phyloP scores from a whole-genome alignment of 495 filamentous ascomycete genomes.

The Penicillium desertorum region DNA sequence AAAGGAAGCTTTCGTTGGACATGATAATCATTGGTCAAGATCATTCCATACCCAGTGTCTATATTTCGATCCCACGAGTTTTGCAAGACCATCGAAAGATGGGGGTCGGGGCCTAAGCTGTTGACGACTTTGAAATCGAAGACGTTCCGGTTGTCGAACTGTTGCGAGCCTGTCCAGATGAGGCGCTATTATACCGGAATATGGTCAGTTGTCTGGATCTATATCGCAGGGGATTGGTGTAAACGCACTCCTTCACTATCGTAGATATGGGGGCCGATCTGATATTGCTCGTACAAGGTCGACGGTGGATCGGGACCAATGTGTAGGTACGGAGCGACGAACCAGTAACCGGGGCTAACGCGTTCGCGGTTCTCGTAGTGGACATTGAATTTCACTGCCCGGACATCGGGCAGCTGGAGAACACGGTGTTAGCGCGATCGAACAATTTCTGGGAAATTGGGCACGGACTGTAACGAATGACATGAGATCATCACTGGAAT shows the following conservation, averaged over 20 bases:
- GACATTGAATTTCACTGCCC: slow-evolving; percentile 35
- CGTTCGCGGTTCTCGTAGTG: slow-evolving; percentile 28
- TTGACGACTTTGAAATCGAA: slow-evolving; percentile 42
- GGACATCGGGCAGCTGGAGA: slow-evolving; percentile 30
- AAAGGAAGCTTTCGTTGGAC: slow-evolving; percentile 35
- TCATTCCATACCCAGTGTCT: slow-evolving; percentile 27
- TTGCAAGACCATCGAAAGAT: slow-evolving; percentile 46
- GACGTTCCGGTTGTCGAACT: slow-evolving; percentile 35
- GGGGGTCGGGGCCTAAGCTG: slow-evolving; percentile 31
- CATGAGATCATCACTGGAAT: slow-evolving; percentile 13
- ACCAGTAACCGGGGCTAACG: slow-evolving; percentile 38
- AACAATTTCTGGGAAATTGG: not conserved
- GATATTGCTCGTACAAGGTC: slow-evolving; percentile 33
- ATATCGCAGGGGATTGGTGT: not conserved
- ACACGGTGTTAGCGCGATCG: slow-evolving; percentile 7
- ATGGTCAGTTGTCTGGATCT: slow-evolving; percentile 7
- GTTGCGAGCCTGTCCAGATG: slow-evolving; percentile 33
- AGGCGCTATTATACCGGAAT: slow-evolving; percentile 27
- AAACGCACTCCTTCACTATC: slow-evolving; percentile 38
- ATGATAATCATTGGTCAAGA: slow-evolving; percentile 32
- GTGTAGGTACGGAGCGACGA: slow-evolving; percentile 35
- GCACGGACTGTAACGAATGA: slow-evolving; percentile 14
- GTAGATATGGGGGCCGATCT: slow-evolving; percentile 42
- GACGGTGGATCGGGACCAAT: slow-evolving; percentile 26
- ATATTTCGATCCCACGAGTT: slow-evolving; percentile 31